These are phyloP conservation scores for Tolypocladium cylindrosporum DNA, from an alignment of 2,329 filamentous ascomycete genomes.

Conservation along the genomic window DNA sequence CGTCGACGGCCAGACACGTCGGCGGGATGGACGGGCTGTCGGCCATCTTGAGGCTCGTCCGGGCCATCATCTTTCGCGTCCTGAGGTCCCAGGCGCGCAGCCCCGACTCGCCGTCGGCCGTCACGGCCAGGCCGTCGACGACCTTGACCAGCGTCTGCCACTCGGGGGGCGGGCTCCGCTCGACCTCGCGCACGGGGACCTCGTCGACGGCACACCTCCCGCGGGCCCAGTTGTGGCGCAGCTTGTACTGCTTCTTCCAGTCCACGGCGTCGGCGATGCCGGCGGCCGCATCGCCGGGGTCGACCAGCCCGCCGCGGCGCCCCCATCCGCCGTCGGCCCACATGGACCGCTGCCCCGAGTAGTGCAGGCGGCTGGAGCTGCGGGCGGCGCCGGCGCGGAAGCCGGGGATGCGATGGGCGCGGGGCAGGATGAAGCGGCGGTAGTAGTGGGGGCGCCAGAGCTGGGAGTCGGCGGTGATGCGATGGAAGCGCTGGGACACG, in stretches of 20 bases:
- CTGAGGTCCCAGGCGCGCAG: constrained; percentile 72
- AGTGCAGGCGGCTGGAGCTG: constrained; percentile 27
- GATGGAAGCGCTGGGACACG: constrained; percentile 66
- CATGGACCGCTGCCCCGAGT: constrained; percentile 30
- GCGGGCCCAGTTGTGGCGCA: constrained; percentile 83
- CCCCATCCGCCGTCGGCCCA: constrained; percentile 33
- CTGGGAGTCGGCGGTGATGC: constrained; percentile 69
- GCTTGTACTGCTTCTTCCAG: constrained; percentile 83
- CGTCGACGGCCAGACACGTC: constrained; percentile 57
- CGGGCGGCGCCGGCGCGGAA: constrained; percentile 30
- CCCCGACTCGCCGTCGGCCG: constrained; percentile 58
- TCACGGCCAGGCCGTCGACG: constrained; percentile 66
- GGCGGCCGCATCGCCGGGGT: constrained; percentile 36
- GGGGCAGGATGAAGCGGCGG: constrained; percentile 72
- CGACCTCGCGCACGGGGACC: constrained; percentile 44
- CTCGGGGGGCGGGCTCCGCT: constrained; percentile 25
- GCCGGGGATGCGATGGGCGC: constrained; percentile 66
- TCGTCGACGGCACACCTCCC: constrained; percentile 75
- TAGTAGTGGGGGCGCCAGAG: constrained; percentile 90
- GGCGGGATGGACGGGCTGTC: constrained; percentile 28
- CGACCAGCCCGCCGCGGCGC: constrained; percentile 31
- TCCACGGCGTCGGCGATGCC: constrained; percentile 37
- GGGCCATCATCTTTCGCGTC: constrained; percentile 49
- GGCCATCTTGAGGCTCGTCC: constrained; percentile 22
- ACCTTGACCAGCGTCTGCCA: constrained; percentile 63